Evolutionary conservation across 768 basidiomycete genomes (phyloP), one percentile per base, ranked within the genome.

Genomic region (Mrakia gelida): DNA sequence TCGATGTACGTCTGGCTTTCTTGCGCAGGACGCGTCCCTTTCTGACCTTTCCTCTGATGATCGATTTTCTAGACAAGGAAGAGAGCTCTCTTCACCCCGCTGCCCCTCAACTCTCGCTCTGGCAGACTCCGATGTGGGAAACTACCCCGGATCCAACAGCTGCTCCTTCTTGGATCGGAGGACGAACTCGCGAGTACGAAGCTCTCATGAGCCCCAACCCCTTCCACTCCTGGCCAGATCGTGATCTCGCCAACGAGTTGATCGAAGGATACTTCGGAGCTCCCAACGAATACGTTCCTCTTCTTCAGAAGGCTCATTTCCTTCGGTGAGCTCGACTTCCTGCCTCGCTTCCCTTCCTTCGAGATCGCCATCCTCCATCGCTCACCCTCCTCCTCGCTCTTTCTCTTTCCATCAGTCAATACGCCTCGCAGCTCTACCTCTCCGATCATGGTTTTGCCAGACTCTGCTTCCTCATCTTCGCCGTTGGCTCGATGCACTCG

Each of bases 371-470:
- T 38, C 26, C 10, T 11, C 11, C 9, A 11, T 26, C 26, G 15
- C 18, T 16, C 13, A 56, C 54, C 8, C 11, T 45, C 45, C 15
- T 1, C 18, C 23, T 54, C 52, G n/a, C n/a, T n/a, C n/a, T n/a
- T n/a, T 38, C 18, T 23, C 18, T 21, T 26, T 21, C 54, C 26
- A 2, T 21, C 54, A 56, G 54, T 2, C 56, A 45, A 72, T 77
- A 63, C 43, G 26, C 26, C 45, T 77, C 76, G 10, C 76, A 77
- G 45, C n/a, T 73, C 7, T 77, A 73, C 76, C 61, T 72, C 59
- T 32, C 70, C 18, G 71, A 77, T 32, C 56, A 54, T 3, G 76
- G 76, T 41, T 77, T 77, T 67, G 76, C 71, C 26, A 52, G 76
- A 18, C 43, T 71, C 15, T 77, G 76, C 23, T 45, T 77, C 15